Evolutionary conservation across 495 filamentous ascomycete species (phyloP).

Genomic region (Alectoria sarmentosa): DNA sequence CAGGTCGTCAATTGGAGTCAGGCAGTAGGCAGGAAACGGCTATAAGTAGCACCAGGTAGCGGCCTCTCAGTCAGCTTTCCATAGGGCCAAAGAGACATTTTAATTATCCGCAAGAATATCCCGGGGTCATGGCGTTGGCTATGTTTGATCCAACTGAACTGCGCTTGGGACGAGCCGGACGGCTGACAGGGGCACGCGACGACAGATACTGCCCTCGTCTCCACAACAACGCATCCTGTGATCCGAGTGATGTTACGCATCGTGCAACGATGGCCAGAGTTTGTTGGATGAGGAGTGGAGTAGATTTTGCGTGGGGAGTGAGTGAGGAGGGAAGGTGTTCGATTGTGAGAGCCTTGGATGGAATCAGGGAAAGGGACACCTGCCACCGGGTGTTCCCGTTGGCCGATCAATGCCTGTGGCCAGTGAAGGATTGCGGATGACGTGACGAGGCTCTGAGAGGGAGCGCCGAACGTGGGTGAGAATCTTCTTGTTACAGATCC

Average conservation of each 20-base stretch:
- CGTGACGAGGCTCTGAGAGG: neutral
- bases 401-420: conserved; percentile 5
- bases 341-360: conserved; percentile 3
- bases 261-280: neutral
- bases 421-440: conserved; percentile 8
- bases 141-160: conserved; percentile 1
- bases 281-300: conserved; percentile 8
- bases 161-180: conserved; percentile 11
- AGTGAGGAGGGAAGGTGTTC: neutral
- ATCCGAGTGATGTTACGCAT: conserved; percentile 3
- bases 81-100: conserved; percentile 5
- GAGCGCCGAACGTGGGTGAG: neutral
- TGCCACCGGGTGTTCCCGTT: conserved; percentile 10
- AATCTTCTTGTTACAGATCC: neutral
- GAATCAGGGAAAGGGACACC: neutral
- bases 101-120: conserved; percentile 14
- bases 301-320: conserved; percentile 1
- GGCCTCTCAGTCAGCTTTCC: neutral
- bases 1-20: neutral
- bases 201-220: neutral
- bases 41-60: neutral
- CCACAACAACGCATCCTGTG: conserved; percentile 5
- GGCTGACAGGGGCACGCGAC: conserved; percentile 12
- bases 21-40: neutral
- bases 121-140: neutral